phyloP scores from a whole-genome alignment of 176 grass and related monocot genomes.

The Tuctoria greenei region DNA sequence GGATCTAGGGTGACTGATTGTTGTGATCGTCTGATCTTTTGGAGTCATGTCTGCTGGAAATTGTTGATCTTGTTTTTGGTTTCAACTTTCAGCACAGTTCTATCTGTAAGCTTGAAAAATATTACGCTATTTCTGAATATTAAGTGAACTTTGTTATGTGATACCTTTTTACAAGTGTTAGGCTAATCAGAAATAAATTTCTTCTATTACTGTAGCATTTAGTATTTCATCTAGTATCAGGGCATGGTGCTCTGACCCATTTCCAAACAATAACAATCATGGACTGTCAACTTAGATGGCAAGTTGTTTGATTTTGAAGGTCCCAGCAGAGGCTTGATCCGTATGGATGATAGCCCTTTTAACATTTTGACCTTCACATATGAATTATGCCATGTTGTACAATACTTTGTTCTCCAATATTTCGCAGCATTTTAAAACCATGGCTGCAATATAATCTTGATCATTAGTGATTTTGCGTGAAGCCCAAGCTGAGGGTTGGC shows the following conservation, averaged over 20 bases:
- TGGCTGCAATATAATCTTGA: slow-evolving; percentile 3
- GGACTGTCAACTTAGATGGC: no score
- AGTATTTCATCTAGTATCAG: neutral
- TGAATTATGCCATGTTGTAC: slow-evolving; percentile 29
- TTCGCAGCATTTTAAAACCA: slow-evolving; percentile 39
- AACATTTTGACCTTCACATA: slow-evolving; percentile 37
- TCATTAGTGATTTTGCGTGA: neutral
- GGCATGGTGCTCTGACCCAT: neutral
- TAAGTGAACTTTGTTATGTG: slow-evolving; percentile 22
- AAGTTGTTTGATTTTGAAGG: slow-evolving; percentile 25
- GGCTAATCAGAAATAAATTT: neutral
- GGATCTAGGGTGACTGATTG: slow-evolving; percentile 29
- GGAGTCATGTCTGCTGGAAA: slow-evolving; percentile 24
- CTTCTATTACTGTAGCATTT: neutral
- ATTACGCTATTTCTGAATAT: slow-evolving; percentile 14
- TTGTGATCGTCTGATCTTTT: slow-evolving; percentile 32
- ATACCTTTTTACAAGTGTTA: neutral
- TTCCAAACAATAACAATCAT: neutral
- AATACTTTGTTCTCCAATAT: slow-evolving; percentile 24
- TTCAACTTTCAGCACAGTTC: slow-evolving; percentile 40
- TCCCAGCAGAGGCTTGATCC: slow-evolving; percentile 42
- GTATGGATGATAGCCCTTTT: slow-evolving; percentile 26
- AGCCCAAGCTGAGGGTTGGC: neutral
- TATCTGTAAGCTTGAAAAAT: slow-evolving; percentile 39
- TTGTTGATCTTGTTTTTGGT: slow-evolving; percentile 32